Percentiles rank a stretch among this genome's conserved stretches.
Conservation (phyloP, 1,139 yeast genomes). For the Candida mesenterica region DNA sequence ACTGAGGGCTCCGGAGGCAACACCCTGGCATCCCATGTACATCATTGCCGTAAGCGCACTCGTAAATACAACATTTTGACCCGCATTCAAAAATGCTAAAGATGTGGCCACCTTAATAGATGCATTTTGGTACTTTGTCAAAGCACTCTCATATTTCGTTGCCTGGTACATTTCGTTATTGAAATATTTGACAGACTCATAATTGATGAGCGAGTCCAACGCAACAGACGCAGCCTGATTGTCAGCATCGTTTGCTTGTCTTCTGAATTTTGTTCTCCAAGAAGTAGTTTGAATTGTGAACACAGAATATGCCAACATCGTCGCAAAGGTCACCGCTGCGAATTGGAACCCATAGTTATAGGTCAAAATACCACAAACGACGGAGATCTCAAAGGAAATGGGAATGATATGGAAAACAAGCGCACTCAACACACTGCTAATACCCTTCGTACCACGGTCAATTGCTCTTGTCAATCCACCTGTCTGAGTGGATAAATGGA, state of each 20-base stretch:
- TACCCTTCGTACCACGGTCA: slow-evolving; percentile 97
- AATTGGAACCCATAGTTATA: slow-evolving; percentile 87
- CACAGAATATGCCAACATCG: slow-evolving; percentile 83
- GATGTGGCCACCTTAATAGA: slow-evolving; percentile 91
- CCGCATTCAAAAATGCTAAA: slow-evolving; percentile 83
- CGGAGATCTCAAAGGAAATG: slow-evolving; percentile 82
- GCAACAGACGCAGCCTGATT: slow-evolving; percentile 94
- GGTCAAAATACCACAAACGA: slow-evolving; percentile 91
- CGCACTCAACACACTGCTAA: slow-evolving; percentile 86
- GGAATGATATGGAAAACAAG: slow-evolving; percentile 98
- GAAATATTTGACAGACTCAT: slow-evolving; percentile 92
- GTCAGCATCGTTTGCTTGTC: slow-evolving; percentile 91
- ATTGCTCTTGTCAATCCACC: slow-evolving; percentile 96
- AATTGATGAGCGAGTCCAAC: slow-evolving; percentile 87
- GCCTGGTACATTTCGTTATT: slow-evolving; percentile 84
- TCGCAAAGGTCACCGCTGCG: slow-evolving; percentile 83
- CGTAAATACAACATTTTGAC: slow-evolving; percentile 90
- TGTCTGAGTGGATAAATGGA: slow-evolving; percentile 88
- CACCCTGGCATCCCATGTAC: slow-evolving; percentile 98
- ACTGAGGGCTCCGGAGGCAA: slow-evolving; percentile 73
- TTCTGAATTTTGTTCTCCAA: slow-evolving; percentile 92
- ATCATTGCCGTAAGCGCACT: slow-evolving; percentile 93
- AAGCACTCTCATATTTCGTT: slow-evolving; percentile 73
- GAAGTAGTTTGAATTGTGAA: slow-evolving; percentile 92
- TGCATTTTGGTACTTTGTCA: slow-evolving; percentile 73